These are phyloP conservation scores for Termitomyces sp. DNA, from an alignment of 768 basidiomycete genomes.

Conservation along the genomic window DNA sequence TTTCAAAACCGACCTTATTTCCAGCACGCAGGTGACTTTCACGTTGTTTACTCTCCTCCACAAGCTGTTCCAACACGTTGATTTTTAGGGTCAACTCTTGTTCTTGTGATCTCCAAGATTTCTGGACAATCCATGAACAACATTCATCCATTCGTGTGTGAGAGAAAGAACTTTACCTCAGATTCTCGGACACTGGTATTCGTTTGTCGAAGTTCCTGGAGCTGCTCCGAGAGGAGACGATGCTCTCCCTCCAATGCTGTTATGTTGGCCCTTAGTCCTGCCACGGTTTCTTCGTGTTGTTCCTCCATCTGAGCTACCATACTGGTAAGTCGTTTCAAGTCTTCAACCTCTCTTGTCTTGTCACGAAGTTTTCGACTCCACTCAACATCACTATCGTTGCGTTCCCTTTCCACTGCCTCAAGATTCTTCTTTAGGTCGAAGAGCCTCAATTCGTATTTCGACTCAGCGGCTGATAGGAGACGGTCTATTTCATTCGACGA, in stretches of 20 bases:
- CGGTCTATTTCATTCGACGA: slow-evolving; percentile 69
- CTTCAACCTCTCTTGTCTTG: slow-evolving; percentile 75
- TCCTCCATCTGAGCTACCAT: slow-evolving; percentile 58
- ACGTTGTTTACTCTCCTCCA: slow-evolving; percentile 70
- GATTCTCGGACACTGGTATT: slow-evolving; percentile 49
- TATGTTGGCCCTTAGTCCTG: slow-evolving; percentile 53
- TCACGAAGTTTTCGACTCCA: slow-evolving; percentile 85
- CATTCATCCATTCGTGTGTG: background rate
- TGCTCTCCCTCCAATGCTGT: slow-evolving; percentile 47
- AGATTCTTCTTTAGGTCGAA: slow-evolving; percentile 69
- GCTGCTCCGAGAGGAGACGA: slow-evolving; percentile 45
- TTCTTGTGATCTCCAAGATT: slow-evolving; percentile 33
- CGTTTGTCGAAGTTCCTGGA: slow-evolving; percentile 52
- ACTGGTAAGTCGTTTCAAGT: slow-evolving; percentile 57
- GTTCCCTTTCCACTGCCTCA: slow-evolving; percentile 69
- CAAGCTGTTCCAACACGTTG: slow-evolving; percentile 54
- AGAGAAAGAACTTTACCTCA: slow-evolving; percentile 52
- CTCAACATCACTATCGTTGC: slow-evolving; percentile 82
- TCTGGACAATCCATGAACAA: slow-evolving; percentile 21
- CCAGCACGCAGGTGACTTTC: slow-evolving; percentile 68
- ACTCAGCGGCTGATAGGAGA: slow-evolving; percentile 69
- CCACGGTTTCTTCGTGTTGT: slow-evolving; percentile 49
- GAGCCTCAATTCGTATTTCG: slow-evolving; percentile 73
- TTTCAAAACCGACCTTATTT: slow-evolving; percentile 62
- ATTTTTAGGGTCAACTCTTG: slow-evolving; percentile 48